A percentile compares a stretch with the other conserved stretches of the same genome.
Evolutionary conservation across 2,329 filamentous ascomycete species (phyloP).

Genomic region (Claviceps quebecensis): DNA sequence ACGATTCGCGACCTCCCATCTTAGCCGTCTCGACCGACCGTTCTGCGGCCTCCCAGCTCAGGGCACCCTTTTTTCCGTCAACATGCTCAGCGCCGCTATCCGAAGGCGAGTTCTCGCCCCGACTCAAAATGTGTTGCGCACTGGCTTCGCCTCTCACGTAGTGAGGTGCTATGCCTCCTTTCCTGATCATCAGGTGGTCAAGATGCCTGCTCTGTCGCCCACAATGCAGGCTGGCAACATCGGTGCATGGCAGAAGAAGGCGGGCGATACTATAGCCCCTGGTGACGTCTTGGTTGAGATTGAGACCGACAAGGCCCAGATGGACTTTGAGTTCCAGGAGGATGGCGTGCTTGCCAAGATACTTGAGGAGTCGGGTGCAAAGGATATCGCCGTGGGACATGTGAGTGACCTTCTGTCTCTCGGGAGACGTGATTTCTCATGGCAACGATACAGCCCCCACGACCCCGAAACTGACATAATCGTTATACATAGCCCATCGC

Average conservation of each 20-base stretch:
- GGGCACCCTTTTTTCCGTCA: constrained; percentile 19
- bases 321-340: constrained; percentile 99
- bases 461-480: constrained; percentile 6
- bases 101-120: constrained; percentile 45
- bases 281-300: constrained; percentile 96
- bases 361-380: constrained; percentile 80
- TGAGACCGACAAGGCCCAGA: constrained; percentile 99
- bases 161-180: constrained; percentile 65
- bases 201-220: constrained; percentile 94
- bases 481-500: constrained; percentile 64
- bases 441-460: neutral
- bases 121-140: constrained; percentile 35
- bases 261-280: constrained; percentile 71
- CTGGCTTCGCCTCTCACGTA: constrained; percentile 37
- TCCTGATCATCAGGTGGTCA: constrained; percentile 87
- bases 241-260: constrained; percentile 95
- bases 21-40: constrained; percentile 6
- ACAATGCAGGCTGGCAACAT: constrained; percentile 97
- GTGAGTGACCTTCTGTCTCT: constrained; percentile 43
- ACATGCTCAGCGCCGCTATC: constrained; percentile 49
- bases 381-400: constrained; percentile 87
- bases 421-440: neutral
- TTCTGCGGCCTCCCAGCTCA: constrained; percentile 6
- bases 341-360: constrained; percentile 93
- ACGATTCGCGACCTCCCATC: constrained; percentile 8